Percentiles rank a stretch among this genome's conserved stretches.
These are phyloP conservation scores for Dictyostelium firmibasis DNA, from an alignment of 78 protist genomes.

Conservation along the genomic window DNA sequence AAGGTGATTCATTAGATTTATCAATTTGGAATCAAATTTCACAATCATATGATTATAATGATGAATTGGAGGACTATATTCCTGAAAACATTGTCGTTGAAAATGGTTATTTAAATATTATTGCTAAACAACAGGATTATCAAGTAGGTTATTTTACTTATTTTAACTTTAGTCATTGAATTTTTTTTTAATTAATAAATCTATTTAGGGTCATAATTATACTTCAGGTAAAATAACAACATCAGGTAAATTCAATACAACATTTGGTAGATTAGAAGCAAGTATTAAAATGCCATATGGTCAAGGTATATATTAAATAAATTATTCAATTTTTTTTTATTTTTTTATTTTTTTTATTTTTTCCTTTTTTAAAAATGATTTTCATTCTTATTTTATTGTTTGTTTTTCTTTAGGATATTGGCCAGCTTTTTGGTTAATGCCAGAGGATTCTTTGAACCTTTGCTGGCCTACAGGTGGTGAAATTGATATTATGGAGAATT, in stretches of 20 bases:
- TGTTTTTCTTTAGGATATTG: neutral
- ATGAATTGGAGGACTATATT: neutral
- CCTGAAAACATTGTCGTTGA: conserved; percentile 1
- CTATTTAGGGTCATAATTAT: conserved; percentile 19
- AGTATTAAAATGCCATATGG: neutral
- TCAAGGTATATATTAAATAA: neutral
- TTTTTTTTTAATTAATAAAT: neutral
- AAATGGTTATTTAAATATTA: neutral
- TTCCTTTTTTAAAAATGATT: too few species aligned
- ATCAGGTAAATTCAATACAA: neutral
- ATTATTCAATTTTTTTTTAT: too few species aligned
- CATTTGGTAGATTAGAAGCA: neutral
- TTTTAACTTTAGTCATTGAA: neutral
- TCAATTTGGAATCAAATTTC: neutral
- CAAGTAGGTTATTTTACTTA: neutral
- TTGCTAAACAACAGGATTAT: neutral
- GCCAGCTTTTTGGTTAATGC: conserved; percentile 5
- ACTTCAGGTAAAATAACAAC: conserved; percentile 13
- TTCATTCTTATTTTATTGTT: too few species aligned
- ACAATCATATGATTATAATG: neutral
- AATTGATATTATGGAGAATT: conserved; percentile 1
- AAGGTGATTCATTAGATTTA: neutral
- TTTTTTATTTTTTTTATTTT: too few species aligned
- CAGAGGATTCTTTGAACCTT: neutral
- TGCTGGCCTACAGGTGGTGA: conserved; percentile 4